A percentile compares a stretch with the other conserved stretches of the same genome.
These are phyloP conservation scores for Oryza coarctata DNA, from an alignment of 176 grass and related monocot species.

Conservation along the genomic window DNA sequence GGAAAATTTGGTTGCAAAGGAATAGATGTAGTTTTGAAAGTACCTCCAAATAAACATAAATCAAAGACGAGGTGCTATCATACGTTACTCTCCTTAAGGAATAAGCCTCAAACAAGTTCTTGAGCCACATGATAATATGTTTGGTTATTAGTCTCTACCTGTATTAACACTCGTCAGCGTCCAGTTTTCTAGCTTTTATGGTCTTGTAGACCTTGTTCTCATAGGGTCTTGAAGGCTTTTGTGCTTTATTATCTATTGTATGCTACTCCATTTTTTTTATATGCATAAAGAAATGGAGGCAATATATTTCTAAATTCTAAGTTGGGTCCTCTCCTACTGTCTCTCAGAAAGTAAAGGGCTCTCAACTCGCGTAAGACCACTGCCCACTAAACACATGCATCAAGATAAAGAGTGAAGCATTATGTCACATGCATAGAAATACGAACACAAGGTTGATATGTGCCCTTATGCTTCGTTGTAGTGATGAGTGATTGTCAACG, in stretches of 20 bases:
- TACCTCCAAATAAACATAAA: neutral
- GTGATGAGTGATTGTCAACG: no score
- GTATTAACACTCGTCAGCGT: neutral
- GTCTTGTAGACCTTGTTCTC: neutral
- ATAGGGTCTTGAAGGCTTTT: neutral
- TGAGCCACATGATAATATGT: neutral
- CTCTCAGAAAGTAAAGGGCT: neutral
- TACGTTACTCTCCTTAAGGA: neutral
- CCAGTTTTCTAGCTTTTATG: neutral
- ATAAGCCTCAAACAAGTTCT: neutral
- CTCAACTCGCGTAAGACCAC: neutral
- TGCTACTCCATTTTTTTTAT: neutral
- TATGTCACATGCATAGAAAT: no score
- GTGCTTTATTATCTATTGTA: neutral
- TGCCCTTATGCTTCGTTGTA: no score
- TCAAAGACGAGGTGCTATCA: neutral
- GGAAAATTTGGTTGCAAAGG: neutral
- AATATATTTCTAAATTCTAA: neutral
- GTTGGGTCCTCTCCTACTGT: neutral
- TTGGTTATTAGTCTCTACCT: neutral
- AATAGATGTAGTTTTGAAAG: neutral
- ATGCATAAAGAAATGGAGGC: no score
- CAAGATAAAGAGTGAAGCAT: neutral
- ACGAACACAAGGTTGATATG: no score
- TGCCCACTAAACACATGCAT: constrained; percentile 5